Conservation (phyloP, 108 stramenopile species). For the Pseudonitzschia delicatissima region DNA sequence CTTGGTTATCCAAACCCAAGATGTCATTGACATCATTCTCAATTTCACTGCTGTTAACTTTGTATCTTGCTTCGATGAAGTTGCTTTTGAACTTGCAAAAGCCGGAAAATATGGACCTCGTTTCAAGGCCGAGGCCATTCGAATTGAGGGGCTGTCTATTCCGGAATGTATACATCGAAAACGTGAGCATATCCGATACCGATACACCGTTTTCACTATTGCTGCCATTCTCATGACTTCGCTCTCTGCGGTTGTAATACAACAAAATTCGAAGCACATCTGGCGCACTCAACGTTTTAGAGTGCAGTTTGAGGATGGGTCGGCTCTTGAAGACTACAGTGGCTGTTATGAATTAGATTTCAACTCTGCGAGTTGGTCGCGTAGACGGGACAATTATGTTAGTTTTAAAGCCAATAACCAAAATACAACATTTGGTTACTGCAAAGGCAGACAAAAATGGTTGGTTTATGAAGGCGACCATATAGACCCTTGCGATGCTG, state of each 20-base stretch:
- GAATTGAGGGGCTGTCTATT: neutral
- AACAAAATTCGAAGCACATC: neutral
- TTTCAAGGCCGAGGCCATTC: neutral
- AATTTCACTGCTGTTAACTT: constrained; percentile 10
- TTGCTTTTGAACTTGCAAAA: constrained; percentile 6
- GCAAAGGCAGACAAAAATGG: neutral
- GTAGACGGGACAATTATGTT: neutral
- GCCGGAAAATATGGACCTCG: constrained; percentile 2
- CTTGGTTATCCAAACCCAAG: neutral
- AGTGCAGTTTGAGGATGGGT: constrained; percentile 1
- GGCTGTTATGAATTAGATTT: constrained; percentile 2
- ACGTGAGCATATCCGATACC: neutral
- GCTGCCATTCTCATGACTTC: neutral
- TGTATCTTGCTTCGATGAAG: constrained; percentile 7
- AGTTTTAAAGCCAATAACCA: neutral
- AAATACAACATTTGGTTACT: neutral
- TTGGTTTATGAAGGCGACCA: neutral
- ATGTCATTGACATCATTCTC: constrained; percentile 12
- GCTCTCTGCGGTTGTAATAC: neutral
- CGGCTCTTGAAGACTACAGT: neutral
- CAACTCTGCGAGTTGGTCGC: too few relatives aligned
- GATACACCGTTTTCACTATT: neutral
- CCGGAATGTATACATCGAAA: neutral
- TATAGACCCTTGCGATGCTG: neutral
- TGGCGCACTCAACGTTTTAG: neutral